phyloP scores from a whole-genome alignment of 2,329 filamentous ascomycete species.

The Cladosporium sp. region DNA sequence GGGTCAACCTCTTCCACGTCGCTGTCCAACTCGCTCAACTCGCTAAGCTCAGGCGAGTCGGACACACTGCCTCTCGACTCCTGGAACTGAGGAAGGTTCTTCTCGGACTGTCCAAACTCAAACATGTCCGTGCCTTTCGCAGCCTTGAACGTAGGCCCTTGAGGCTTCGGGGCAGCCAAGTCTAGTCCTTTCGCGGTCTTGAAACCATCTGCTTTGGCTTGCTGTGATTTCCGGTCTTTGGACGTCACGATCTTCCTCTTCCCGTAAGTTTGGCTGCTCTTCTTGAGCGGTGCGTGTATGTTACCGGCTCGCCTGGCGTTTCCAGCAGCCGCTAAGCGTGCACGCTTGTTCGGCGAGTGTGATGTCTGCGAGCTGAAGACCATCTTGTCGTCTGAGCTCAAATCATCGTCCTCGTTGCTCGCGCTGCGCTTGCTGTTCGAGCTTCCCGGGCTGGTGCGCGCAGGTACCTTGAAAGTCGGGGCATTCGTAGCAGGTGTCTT shows the following conservation, averaged over 20 bases:
- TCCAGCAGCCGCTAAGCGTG: constrained; percentile 12
- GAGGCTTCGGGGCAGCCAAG: not conserved
- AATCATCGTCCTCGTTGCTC: constrained; percentile 2
- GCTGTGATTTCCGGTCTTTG: constrained; percentile 14
- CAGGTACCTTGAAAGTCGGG: not conserved
- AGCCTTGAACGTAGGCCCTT: constrained; percentile 12
- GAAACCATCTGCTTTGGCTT: constrained; percentile 7
- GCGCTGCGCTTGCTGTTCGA: constrained; percentile 18
- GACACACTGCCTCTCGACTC: not conserved
- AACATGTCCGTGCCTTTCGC: constrained; percentile 16
- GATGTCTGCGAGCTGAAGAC: constrained; percentile 22
- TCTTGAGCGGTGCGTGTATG: constrained; percentile 17
- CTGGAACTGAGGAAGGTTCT: not conserved
- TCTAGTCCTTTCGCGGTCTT: constrained; percentile 5
- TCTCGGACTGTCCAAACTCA: constrained; percentile 3
- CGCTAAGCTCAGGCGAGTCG: constrained; percentile 9
- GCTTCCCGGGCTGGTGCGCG: constrained; percentile 2
- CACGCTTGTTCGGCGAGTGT: constrained; percentile 7
- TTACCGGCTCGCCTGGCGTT: constrained; percentile 24
- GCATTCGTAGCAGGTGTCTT: not conserved
- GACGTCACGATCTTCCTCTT: constrained; percentile 8
- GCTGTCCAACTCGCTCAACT: constrained; percentile 20
- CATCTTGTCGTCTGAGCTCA: constrained; percentile 12
- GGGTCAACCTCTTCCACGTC: constrained; percentile 17
- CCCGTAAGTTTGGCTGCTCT: not conserved